phyloP scores from a whole-genome alignment of 2,329 filamentous ascomycete genomes.

The Colletotrichum sp. region DNA sequence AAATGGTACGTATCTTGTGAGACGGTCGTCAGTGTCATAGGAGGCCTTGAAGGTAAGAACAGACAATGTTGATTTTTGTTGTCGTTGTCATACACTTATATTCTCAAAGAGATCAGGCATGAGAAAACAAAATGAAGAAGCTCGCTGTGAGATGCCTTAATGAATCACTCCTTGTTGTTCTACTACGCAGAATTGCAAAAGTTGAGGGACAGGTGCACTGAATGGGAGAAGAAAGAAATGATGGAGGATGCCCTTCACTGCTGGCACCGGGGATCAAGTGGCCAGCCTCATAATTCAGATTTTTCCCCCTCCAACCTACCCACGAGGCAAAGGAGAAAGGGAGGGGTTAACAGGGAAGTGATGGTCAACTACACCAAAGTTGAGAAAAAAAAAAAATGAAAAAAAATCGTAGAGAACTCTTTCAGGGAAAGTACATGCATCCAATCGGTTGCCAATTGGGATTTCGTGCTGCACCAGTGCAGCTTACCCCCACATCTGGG shows the following conservation, averaged over 20 bases:
- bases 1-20: neutral
- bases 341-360: neutral
- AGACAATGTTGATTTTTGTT: neutral
- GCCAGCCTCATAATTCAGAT: neutral
- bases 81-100: neutral
- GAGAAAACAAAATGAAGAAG: neutral
- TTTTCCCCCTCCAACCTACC: neutral
- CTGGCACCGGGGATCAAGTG: neutral
- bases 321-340: neutral
- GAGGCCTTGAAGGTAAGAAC: neutral
- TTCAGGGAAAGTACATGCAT: neutral
- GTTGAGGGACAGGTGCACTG: neutral
- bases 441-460: neutral
- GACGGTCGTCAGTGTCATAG: neutral
- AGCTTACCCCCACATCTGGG: neutral
- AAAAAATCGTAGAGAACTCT: neutral
- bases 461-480: neutral
- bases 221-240: neutral
- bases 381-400: neutral
- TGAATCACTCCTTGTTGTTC: neutral
- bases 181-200: neutral
- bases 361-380: neutral
- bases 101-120: neutral
- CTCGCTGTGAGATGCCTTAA: neutral
- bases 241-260: neutral